Base-by-base conservation (phyloP, 768 basidiomycete species). In the Psilocybe tampanensis region DNA sequence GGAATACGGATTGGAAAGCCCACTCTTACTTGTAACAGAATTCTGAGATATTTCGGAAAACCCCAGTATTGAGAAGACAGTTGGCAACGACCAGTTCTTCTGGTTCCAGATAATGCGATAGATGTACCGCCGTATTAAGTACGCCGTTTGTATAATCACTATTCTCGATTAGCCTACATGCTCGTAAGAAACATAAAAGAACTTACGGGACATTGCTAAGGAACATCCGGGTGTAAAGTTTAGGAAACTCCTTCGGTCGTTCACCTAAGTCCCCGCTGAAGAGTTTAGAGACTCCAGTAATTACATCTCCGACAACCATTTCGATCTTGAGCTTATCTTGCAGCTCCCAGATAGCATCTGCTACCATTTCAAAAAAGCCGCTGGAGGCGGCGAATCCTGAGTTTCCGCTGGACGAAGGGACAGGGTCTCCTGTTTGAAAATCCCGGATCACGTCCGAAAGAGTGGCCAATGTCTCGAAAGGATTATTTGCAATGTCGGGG, bases 171-270 rank as follows among this genome's bases (percentile, higher is more conserved):
- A 15, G 44, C 1, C n/a, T 8, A 41, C 2, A 8, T 33, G 21
- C 43, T n/a, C n/a, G n/a, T n/a, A 29, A 39, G 32, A 8, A 19
- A 23, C 5, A 39, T 15, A 22, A 17, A 21, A 55, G 32, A 13
- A 56, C 62, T 52, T 48, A 66, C 62, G 65, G 65, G 26, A 63
- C 60, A 44, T 66, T 66, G 47, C 61, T 66, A 36, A 66, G 26
- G 42, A 60, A 66, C 55, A 66, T 61, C 7, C 62, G 49, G 3
- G 60, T 51, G 39, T 61, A 66, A 24, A 48, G 52, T 39, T 53
- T 61, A 1, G 64, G 64, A 22, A 61, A 59, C 5, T 34, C 42
- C 2, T 45, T 32, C 18, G 62, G 61, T 3, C 64, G 36, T 8
- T 42, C 32, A 2, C 58, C 64, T 22, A 66, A 29, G 19, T 66